phyloP scores from a whole-genome alignment of 345 rosid genomes.

The Pseudoturritis turrita region DNA sequence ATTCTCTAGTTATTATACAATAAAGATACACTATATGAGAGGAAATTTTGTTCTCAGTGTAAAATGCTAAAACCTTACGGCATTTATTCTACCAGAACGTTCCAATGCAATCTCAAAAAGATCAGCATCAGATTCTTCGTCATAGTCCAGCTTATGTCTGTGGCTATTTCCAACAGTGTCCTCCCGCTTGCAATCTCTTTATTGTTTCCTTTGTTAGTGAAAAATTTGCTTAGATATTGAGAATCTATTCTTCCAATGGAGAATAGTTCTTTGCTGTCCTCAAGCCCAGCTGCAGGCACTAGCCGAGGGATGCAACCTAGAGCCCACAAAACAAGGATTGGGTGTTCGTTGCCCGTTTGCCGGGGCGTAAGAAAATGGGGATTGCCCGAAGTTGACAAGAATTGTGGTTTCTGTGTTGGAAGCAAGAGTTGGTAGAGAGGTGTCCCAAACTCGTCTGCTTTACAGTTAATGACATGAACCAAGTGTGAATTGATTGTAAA shows the following conservation, averaged over 20 bases:
- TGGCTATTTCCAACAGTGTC: slow-evolving; percentile 23
- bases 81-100: slow-evolving; percentile 42
- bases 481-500: slow-evolving; percentile 35
- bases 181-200: slow-evolving; percentile 30
- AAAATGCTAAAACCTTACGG: slow-evolving; percentile 22
- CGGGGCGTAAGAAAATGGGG: slow-evolving; percentile 28
- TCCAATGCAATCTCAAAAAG: slow-evolving; percentile 82
- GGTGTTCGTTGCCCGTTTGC: slow-evolving; percentile 30
- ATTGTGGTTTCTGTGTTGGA: slow-evolving; percentile 19
- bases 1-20: slow-evolving; percentile 1
- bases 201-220: slow-evolving; percentile 39
- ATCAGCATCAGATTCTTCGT: slow-evolving; percentile 89
- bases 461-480: slow-evolving; percentile 33
- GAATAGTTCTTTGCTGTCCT: slow-evolving; percentile 79
- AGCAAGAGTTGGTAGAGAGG: slow-evolving; percentile 36
- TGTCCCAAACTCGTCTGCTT: slow-evolving; percentile 32
- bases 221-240: slow-evolving; percentile 55
- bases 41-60: neutral
- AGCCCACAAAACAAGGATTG: slow-evolving; percentile 8
- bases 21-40: neutral
- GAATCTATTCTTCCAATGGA: slow-evolving; percentile 92
- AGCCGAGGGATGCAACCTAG: neutral
- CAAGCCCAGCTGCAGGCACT: slow-evolving; percentile 51
- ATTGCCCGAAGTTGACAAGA: slow-evolving; percentile 35
- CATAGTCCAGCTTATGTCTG: slow-evolving; percentile 43